Base-by-base conservation (phyloP, 2,329 filamentous ascomycete genomes). In the Colletotrichum gloeosporioides region DNA sequence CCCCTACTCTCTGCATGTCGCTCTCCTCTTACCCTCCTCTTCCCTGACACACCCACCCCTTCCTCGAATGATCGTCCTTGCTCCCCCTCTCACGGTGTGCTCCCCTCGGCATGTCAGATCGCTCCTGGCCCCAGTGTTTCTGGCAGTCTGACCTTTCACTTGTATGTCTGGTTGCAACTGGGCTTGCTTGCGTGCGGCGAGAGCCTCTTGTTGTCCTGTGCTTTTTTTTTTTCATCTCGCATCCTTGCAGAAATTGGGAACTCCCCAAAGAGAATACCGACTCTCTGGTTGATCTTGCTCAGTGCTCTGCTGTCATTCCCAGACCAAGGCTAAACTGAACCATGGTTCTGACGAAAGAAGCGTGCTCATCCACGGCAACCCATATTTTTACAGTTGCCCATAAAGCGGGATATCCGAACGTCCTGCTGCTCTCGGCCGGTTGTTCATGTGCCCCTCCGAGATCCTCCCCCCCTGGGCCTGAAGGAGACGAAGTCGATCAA, bases 161-260 rank as follows among this genome's bases (percentile, higher is more conserved):
- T 16, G 49, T 29, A 25, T 36, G 67, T 31, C 55, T 59, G 59
- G 15, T 62, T 62, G 59, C 55, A 59, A 10, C 25, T 29, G 55
- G 31, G 59, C 22, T 36, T 49, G 44, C 44, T 22, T 49, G 44
- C 44, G 44, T 49, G 59, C 32, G 29, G 69, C 70, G 63, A 73
- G 71, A 69, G 65, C 70, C 73, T 69, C 49, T 34, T 55, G 64
- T 63, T 57, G 73, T 76, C 73, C 73, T 73, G 70, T 76, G 73
- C 73, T 71, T 64, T 61, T 22, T 49, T 22, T 22, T 49, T 68
- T 62, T 62, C 18, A 67, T 72, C 29, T 39, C n/a, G 59, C 70
- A 76, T 68, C 73, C 73, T 69, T 76, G 73, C 64, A 39, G 22
- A 5, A 27, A 64, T 16, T 32, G 5, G 4, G 27, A 44, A 39